Evolutionary conservation across 257 asterid species (phyloP).

Genomic region (Lantana camara): DNA sequence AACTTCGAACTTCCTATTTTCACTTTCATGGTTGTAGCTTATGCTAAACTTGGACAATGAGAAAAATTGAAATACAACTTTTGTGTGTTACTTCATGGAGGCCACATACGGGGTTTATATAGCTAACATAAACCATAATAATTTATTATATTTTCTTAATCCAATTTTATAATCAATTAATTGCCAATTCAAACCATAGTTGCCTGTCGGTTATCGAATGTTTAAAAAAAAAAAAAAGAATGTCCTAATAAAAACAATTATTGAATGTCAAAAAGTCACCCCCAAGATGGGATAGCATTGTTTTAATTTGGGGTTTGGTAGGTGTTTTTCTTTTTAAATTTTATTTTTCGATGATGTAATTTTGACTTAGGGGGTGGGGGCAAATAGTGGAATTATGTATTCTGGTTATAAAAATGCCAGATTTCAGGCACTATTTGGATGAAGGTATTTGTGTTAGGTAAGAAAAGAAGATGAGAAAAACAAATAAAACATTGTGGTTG

Average conservation of each 20-base stretch:
- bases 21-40: constrained; percentile 46
- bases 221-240: neutral
- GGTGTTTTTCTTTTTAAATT: neutral
- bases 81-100: constrained; percentile 27
- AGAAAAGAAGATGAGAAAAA: constrained; percentile 6
- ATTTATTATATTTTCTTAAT: neutral
- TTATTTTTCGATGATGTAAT: neutral
- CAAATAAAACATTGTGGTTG: neutral
- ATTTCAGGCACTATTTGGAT: constrained; percentile 13
- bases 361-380: constrained; percentile 15
- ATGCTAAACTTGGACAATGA: neutral
- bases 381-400: constrained; percentile 5
- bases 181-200: neutral
- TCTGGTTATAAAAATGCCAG: neutral
- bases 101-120: constrained; percentile 36
- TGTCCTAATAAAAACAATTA: neutral
- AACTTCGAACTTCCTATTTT: constrained; percentile 59
- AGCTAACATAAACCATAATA: constrained; percentile 1
- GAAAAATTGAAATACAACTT: constrained; percentile 3
- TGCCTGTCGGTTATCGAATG: constrained; percentile 8
- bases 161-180: neutral
- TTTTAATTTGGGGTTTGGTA: constrained; percentile 30
- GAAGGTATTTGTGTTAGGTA: constrained; percentile 31
- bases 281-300: constrained; percentile 16
- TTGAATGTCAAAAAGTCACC: constrained; percentile 22